Evolutionary conservation across 208 protist genomes (phyloP).

Genomic region (Acanthamoeba healyi): DNA sequence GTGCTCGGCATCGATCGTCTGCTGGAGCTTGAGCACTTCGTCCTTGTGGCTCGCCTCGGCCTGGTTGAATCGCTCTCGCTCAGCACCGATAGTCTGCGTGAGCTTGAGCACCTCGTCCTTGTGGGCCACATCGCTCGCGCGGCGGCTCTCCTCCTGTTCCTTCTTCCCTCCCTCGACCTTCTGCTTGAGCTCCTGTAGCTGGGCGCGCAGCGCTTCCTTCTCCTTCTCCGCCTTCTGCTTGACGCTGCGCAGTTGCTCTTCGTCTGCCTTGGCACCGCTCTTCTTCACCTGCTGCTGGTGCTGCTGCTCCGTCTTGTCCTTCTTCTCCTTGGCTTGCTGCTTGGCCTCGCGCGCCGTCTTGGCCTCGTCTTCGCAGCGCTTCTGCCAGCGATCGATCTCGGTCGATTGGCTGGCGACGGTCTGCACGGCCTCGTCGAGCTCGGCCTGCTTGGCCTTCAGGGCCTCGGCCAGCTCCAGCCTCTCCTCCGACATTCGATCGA

Average conservation of each 20-base stretch:
- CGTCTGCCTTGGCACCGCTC: not conserved
- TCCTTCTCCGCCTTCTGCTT: not conserved
- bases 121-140: not conserved
- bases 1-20: not conserved
- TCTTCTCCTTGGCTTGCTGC: not conserved
- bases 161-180: not conserved
- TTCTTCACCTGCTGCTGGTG: not conserved
- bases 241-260: conserved; percentile 9
- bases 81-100: not conserved
- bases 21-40: not conserved
- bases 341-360: not conserved
- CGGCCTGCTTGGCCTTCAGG: not conserved
- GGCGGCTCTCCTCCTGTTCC: not conserved
- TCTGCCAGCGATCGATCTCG: not conserved
- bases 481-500: not conserved
- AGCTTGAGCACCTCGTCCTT: not conserved
- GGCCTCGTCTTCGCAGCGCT: not conserved
- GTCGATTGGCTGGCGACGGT: no score
- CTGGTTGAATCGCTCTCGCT: not conserved
- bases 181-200: not conserved
- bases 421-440: not conserved
- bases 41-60: not conserved
- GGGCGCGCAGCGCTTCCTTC: not conserved
- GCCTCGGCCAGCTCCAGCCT: not conserved
- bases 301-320: not conserved